Conservation (phyloP, 164 flowering plant species). For the Umbilicus rupestris region DNA sequence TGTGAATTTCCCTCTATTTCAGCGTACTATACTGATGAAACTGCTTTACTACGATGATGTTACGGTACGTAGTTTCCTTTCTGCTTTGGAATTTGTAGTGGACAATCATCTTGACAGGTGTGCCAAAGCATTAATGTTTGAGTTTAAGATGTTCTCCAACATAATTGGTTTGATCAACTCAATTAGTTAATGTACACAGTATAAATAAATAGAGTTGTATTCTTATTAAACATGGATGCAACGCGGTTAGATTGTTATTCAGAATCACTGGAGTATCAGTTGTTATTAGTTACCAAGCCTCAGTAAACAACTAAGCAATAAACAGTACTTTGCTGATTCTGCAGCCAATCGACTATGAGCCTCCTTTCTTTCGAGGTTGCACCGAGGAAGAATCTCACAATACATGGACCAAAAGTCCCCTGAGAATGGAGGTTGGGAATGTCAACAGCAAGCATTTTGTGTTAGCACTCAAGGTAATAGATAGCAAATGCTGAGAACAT, state of each 20-base stretch:
- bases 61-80: conserved; percentile 42
- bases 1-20: conserved; percentile 21
- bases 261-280: not conserved
- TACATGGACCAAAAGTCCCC: conserved; percentile 63
- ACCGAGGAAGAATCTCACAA: conserved; percentile 61
- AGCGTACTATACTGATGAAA: conserved; percentile 94
- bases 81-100: not conserved
- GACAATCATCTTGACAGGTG: no score
- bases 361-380: conserved; percentile 86
- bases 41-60: conserved; percentile 76
- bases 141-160: not conserved
- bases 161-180: not conserved
- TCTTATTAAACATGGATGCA: not conserved
- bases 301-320: not conserved
- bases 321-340: conserved; percentile 11
- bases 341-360: conserved; percentile 91
- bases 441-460: conserved; percentile 94
- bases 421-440: conserved; percentile 87
- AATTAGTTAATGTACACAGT: not conserved
- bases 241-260: not conserved
- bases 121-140: no score
- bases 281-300: not conserved
- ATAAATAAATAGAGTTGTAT: not conserved
- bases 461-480: conserved; percentile 66
- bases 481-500: not conserved